These are phyloP conservation scores for Eucalyptus paniculata DNA, from an alignment of 345 rosid genomes.

Conservation along the genomic window DNA sequence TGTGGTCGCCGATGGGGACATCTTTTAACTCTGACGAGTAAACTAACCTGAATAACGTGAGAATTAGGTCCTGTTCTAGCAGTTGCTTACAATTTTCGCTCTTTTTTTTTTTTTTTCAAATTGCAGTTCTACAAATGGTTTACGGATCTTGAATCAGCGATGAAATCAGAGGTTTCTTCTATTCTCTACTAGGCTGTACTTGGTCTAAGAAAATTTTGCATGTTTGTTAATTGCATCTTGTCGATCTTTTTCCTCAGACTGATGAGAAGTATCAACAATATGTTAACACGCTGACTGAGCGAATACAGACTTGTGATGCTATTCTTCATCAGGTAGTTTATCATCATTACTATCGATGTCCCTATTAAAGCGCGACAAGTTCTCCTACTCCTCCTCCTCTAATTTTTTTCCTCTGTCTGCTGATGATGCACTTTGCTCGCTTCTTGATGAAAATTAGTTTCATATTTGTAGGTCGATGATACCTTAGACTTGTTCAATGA, in stretches of 20 bases:
- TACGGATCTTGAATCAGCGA: conserved; percentile 91
- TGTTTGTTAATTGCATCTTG: not conserved
- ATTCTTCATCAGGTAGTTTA: conserved; percentile 55
- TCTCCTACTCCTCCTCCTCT: not conserved
- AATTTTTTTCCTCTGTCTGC: not conserved
- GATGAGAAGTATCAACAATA: conserved; percentile 96
- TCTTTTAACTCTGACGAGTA: not conserved
- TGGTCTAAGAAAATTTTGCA: not conserved
- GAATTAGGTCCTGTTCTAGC: not conserved
- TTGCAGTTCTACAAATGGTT: conserved; percentile 95
- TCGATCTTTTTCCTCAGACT: conserved; percentile 30
- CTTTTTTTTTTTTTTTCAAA: not conserved
- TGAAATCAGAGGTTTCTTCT: conserved; percentile 85
- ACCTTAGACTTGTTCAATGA: conserved; percentile 77
- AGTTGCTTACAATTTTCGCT: not conserved
- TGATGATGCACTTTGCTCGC: not conserved
- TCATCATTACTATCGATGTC: not conserved
- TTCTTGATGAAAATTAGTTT: not conserved
- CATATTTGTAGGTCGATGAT: conserved; percentile 68
- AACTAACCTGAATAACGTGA: not conserved
- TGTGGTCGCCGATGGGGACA: not conserved
- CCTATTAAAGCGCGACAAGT: not conserved
- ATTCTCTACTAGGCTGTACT: not conserved
- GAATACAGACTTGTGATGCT: conserved; percentile 82
- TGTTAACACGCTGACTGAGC: conserved; percentile 66